Evolutionary conservation across 768 basidiomycete species (phyloP), one percentile per base, ranked within the genome.

Genomic region (Hirschioporus abietinus): DNA sequence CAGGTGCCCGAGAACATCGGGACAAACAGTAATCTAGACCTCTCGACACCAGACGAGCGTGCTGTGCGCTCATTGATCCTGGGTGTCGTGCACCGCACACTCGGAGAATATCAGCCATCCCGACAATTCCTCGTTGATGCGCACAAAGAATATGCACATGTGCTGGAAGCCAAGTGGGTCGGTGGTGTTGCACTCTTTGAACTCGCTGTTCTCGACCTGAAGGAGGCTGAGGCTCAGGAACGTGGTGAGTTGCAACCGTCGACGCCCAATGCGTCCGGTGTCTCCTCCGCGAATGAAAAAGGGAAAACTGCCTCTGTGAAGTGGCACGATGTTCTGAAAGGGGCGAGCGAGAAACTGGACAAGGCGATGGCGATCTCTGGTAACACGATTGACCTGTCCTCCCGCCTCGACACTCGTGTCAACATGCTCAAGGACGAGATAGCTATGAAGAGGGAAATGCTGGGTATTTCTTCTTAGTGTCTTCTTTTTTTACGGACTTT

Each of bases 391-490:
- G 91, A 92, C 75, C 67, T 93, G 72, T 84, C 84, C 58, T 86
- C 87, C 66, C 78, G 90, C 73, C 73, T 93, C 66, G 91, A 92
- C 66, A 88, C 84, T 73, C 76, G 91, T 74, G 82, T 91, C 63
- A 78, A 82, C 65, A 86, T 92, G 87, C 74, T 91, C 65, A 80
- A 80, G 68, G 88, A 90, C 72, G 89, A 92, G 83, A 87, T 93
- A 70, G 78, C 72, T 72, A 72, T 77, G 69, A 92, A 91, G 82
- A 81, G 79, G 73, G 83, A 81, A 72, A 81, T 83, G 78, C 65
- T 79, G 12, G 80, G 74, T 7, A 3, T 52, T 20, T 12, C 42
- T 10, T 10, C 42, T 52, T 52, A 52, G 20, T 52, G 4, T 2
- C 42, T 5, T 52, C 4, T 3, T 52, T 20, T 20, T 2, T 52